Evolutionary conservation across 1,284 basidiomycete genomes (phyloP).

Genomic region (Melampsora abietis-canadensis): DNA sequence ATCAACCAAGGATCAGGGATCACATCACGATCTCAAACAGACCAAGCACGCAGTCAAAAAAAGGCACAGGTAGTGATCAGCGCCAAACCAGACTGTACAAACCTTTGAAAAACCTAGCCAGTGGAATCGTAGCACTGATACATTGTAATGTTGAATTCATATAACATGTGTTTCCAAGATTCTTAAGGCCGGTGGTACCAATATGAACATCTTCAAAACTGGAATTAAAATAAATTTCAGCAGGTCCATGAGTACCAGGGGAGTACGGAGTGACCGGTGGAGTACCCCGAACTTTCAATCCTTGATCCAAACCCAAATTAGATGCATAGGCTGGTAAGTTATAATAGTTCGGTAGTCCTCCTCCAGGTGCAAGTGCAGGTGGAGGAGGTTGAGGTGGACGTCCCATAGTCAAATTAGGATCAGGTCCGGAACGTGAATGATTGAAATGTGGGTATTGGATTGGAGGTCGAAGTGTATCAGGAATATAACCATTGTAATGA

Average conservation of each 20-base stretch:
- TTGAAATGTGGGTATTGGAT: slow-evolving; percentile 37
- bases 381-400: slow-evolving; percentile 35
- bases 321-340: slow-evolving; percentile 45
- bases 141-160: slow-evolving; percentile 99
- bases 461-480: slow-evolving; percentile 23
- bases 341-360: slow-evolving; percentile 50
- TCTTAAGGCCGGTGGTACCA: slow-evolving; percentile 83
- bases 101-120: slow-evolving; percentile 85
- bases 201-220: slow-evolving; percentile 54
- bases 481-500: slow-evolving; percentile 9
- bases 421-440: slow-evolving; percentile 5
- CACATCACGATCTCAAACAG: neutral
- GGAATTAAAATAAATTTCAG: slow-evolving; percentile 38
- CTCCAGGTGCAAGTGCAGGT: slow-evolving; percentile 51
- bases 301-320: slow-evolving; percentile 26
- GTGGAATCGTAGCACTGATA: slow-evolving; percentile 82
- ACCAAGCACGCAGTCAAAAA: neutral
- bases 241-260: slow-evolving; percentile 16
- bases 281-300: neutral
- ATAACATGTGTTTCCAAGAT: slow-evolving; percentile 97
- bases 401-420: slow-evolving; percentile 4
- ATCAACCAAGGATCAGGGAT: neutral
- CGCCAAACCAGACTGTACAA: slow-evolving; percentile 47
- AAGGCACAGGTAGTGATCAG: slow-evolving; percentile 46
- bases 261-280: slow-evolving; percentile 35